Evolutionary conservation across 2,329 filamentous ascomycete species (phyloP), one percentile per base, ranked within the genome.

Genomic region (Colletotrichum sp.): DNA sequence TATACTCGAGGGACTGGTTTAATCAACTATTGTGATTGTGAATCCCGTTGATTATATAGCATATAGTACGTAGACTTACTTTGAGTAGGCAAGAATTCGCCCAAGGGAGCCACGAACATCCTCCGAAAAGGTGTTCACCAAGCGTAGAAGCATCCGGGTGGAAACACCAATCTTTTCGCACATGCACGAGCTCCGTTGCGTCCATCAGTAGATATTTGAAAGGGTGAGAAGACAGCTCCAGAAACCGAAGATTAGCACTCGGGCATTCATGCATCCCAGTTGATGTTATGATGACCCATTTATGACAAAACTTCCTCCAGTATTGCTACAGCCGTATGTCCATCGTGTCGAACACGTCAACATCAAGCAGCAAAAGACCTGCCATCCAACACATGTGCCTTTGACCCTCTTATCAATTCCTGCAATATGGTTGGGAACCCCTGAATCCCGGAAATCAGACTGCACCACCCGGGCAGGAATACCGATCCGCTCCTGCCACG

Each of bases 1-100:
- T 19, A 19, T 39, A 44, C 36, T 3, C 0, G 36, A 8, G 1
- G 36, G 11, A 0, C 16, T 19, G 36, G 36, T 44, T 1, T 11
- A 44, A 11, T 44, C 8, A 19, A 44, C 36, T 16, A 6, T 19
- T 44, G 5, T 30, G 29, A 30, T 30, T 30, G 16, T 2, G 36
- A 44, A 92, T 82, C 88, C 89, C 1, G 81, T 88, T 25, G 86
- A 88, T 62, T 85, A 86, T 52, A 85, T 90, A 77, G 84, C 85
- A 76, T 90, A 90, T 1, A 90, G 89, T 78, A 92, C 92, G 90
- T 83, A 86, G 19, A 86, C 88, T 75, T 90, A 92, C 81, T 81
- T 87, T 9, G 82, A 85, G 44, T 91, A 91, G 78, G 70, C 36
- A 29, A 12, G 34, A 6, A 9, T 8, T n/a, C 19, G n/a, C 27